Conservation (phyloP, 1,284 basidiomycete species). For the Apiotrichum porosum region DNA sequence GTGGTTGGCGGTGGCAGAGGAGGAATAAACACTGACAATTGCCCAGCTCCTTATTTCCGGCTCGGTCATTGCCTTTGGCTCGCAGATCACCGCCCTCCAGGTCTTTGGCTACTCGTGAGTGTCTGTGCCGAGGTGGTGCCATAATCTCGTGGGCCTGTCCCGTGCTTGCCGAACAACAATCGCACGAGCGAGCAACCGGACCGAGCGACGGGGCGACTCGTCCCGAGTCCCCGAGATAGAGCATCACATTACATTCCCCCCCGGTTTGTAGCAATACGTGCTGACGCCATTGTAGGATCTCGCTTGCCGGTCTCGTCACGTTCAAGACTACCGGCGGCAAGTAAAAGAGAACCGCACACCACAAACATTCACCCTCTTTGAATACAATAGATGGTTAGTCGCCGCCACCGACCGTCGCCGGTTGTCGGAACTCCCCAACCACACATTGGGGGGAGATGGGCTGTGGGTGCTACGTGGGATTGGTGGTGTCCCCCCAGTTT, state of each 20-base stretch:
- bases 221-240: too few relatives aligned
- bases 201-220: too few relatives aligned
- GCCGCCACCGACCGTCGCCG: background rate
- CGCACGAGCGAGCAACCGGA: too few relatives aligned
- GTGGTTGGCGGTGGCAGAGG: background rate
- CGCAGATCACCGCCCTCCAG: slow-evolving; percentile 73
- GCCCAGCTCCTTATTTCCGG: slow-evolving; percentile 79
- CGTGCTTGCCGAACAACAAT: too few relatives aligned
- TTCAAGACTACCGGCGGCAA: slow-evolving; percentile 48
- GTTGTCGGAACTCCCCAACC: slow-evolving; percentile 1
- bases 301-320: slow-evolving; percentile 42
- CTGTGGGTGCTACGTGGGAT: too few relatives aligned
- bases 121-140: background rate
- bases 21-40: too few relatives aligned
- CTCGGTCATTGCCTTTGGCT: slow-evolving; percentile 78
- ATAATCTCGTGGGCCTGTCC: background rate
- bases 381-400: background rate
- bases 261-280: too few relatives aligned
- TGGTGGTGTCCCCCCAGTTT: too few relatives aligned
- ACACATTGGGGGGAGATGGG: too few relatives aligned
- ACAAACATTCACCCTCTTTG: too few relatives aligned
- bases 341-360: slow-evolving; percentile 29
- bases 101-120: slow-evolving; percentile 63
- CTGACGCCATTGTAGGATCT: slow-evolving; percentile 44
- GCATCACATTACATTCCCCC: too few relatives aligned